Base-by-base conservation (phyloP, 208 protist genomes). In the Trypanosoma rangeli region DNA sequence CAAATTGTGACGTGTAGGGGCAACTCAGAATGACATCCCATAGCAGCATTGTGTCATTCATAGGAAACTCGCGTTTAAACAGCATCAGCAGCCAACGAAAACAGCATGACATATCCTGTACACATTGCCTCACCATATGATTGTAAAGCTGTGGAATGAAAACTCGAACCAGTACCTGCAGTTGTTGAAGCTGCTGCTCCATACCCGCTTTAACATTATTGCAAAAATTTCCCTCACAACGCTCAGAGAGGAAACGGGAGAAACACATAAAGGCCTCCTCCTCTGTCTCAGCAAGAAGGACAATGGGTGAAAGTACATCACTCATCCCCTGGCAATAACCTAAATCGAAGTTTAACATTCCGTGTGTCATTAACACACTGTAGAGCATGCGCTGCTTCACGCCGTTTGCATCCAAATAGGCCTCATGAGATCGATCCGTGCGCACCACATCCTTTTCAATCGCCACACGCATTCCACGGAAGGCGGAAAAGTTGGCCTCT, bases 241-340 rank as follows among this genome's bases (percentile, higher is more conserved):
- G 80, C 37, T 80, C 59, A 18, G 57, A 54, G 50, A 97, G 78
- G 26, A 94, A 75, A 52, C 44, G 44, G 18, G 56, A 29, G 64
- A 92, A 94, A 28, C 59, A 73, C 68, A 73, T 76, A 64, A 93
- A 93, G 5, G 80, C 67, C 1, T 77, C 75, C 64, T 78, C 78
- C 39, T 83, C 79, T 9, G 68, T 64, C 22, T 81, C 37, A 28
- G 87, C 67, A 12, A 93, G 64, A 22, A 90, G 64, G 53, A 83
- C 69, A 48, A 89, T 74, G 15, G 91, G 63, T 5, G 87, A 80
- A 2, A 89, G 78, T 0, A 97, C 70, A 65, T 98, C 94, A 58
- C 83, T 92, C 94, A 98, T 97, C 31, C 89, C 89, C 60, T 97
- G 91, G 39, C 82, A 89, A 79, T 98, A 98, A 52, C 89, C 87